These are phyloP conservation scores for Jimgerdemannia lactiflua DNA, from an alignment of 192 early-diverging fungal species.

Conservation along the genomic window DNA sequence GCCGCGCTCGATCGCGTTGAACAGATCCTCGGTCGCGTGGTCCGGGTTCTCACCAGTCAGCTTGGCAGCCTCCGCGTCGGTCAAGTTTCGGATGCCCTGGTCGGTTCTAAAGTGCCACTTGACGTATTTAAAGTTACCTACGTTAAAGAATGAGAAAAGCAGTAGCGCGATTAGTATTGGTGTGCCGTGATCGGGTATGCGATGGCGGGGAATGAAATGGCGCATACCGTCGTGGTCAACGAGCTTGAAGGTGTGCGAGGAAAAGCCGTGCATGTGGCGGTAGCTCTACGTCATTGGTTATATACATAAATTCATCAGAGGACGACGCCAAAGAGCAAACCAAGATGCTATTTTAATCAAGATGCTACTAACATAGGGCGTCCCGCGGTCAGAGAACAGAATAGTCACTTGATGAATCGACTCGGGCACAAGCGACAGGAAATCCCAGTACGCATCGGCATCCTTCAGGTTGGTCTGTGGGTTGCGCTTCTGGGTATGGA, in stretches of 20 bases:
- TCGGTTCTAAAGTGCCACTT: conserved; percentile 64
- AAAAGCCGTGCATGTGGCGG: conserved; percentile 55
- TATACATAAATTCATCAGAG: background rate
- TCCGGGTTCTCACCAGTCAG: conserved; percentile 53
- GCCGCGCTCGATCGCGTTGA: conserved; percentile 56
- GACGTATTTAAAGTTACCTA: conserved; percentile 44
- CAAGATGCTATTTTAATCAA: too few relatives aligned
- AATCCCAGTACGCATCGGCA: conserved; percentile 60
- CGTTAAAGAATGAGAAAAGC: too few relatives aligned
- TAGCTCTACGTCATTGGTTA: background rate
- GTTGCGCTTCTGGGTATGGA: conserved; percentile 63
- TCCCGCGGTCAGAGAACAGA: conserved; percentile 58
- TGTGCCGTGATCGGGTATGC: conserved; percentile 58
- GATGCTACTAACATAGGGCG: conserved; percentile 40
- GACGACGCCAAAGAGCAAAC: too few relatives aligned
- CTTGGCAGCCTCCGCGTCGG: conserved; percentile 45
- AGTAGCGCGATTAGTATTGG: conserved; percentile 54
- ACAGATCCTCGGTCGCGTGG: conserved; percentile 60
- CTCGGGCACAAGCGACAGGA: conserved; percentile 61
- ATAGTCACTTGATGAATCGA: conserved; percentile 57
- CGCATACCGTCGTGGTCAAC: conserved; percentile 51
- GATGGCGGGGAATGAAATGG: conserved; percentile 61
- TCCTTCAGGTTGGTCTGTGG: conserved; percentile 50
- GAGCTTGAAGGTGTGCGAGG: conserved; percentile 49
- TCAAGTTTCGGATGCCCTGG: conserved; percentile 58